Evolutionary conservation across 1,139 yeast genomes (phyloP), one percentile per base, ranked within the genome.

Genomic region (Martiniozyma asiatica): DNA sequence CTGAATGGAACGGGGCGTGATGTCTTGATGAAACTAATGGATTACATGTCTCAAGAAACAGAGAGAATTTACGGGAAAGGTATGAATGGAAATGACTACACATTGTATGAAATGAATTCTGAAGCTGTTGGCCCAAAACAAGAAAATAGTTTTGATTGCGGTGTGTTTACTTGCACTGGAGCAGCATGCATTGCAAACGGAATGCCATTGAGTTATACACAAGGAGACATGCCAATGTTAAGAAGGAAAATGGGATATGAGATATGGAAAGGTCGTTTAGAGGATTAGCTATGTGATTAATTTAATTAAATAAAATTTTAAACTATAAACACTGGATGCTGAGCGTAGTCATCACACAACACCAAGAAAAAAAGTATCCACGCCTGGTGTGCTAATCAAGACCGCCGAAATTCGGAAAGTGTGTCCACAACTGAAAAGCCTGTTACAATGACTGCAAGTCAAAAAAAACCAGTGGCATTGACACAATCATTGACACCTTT

Each of bases 81-180:
- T 2, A 47, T 51, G 27, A 47, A 57, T 12, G 61, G 65, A 1
- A 38, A 43, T 8, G 57, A 59, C 22, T 58, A 60, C 24, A 41
- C 49, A 25, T 36, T 50, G 16, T 62, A 65, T 40, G 45, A 49
- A 35, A 50, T 55, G 25, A 41, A 45, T 24, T 59, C 58, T 2
- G 57, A 48, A 32, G 53, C 61, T 22, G 58, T 63, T 16, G 70
- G 87, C 22, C 98, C 98, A 0, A 84, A 77, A 43, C 99, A 92
- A 51, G 61, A 65, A 20, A 92, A 92, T 50, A 96, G 96, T 0
- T 81, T 54, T 42, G 99, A 92, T 51, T 92, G 99, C 57, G 99
- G 99, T 2, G 94, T 89, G 1, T 89, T 87, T 48, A 71, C 93
- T 7, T 80, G 96, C 52, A 70, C 84, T 34, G 78, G 79, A 36